A percentile compares a stretch with the other conserved stretches of the same genome.
These are phyloP conservation scores for Forsythia suspensa DNA, from an alignment of 257 asterid genomes.

Conservation along the genomic window DNA sequence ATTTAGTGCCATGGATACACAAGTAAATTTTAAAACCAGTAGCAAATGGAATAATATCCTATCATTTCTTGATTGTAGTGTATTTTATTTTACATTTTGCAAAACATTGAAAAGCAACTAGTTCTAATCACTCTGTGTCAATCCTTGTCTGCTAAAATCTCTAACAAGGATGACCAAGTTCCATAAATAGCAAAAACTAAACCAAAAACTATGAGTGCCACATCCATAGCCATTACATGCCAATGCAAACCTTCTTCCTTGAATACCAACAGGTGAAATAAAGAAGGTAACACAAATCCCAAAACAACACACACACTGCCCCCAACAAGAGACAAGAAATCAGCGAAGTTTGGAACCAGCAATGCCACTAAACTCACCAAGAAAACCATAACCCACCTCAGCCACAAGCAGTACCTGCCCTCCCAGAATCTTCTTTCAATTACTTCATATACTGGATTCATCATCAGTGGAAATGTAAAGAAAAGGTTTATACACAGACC, in stretches of 20 bases:
- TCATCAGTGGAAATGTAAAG: constrained; percentile 79
- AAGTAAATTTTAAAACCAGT: too few species aligned
- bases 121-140: constrained; percentile 23
- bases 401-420: constrained; percentile 74
- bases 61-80: not conserved
- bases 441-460: constrained; percentile 90
- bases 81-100: not conserved
- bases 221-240: constrained; percentile 42
- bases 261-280: constrained; percentile 64
- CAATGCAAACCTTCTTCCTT: constrained; percentile 47
- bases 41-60: too few species aligned
- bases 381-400: constrained; percentile 69
- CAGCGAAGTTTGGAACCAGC: constrained; percentile 78
- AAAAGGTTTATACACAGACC: constrained; percentile 72
- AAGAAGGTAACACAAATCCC: constrained; percentile 74
- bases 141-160: constrained; percentile 58
- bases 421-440: constrained; percentile 80
- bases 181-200: constrained; percentile 50
- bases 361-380: constrained; percentile 60
- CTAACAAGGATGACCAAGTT: constrained; percentile 61
- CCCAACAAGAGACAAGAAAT: constrained; percentile 83
- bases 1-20: too few species aligned
- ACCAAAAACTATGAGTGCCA: constrained; percentile 45
- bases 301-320: constrained; percentile 83
- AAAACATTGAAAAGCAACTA: too few species aligned